A percentile compares a stretch with the other conserved stretches of the same genome.
Conservation (phyloP, 768 basidiomycete species). For the Epithele typhae region DNA sequence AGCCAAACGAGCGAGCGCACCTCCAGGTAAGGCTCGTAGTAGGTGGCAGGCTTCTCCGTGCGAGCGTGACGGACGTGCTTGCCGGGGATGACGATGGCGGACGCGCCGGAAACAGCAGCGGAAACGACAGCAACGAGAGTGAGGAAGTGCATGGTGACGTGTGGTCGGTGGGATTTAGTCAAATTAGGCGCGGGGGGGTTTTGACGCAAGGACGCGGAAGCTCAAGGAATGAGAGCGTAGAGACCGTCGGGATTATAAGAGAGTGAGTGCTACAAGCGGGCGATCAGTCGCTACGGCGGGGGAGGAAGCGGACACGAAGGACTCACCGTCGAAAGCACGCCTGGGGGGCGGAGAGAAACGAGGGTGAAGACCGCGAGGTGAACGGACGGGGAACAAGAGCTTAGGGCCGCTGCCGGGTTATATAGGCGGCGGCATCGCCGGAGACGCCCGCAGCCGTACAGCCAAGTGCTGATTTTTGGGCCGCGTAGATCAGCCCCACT, state of each 20-base stretch:
- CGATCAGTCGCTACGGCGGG: constrained; percentile 1
- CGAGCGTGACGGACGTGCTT: constrained; percentile 29
- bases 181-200: background rate
- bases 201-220: constrained; percentile 20
- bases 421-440: constrained; percentile 7
- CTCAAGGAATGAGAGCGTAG: constrained; percentile 15
- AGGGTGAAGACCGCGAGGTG: constrained; percentile 21
- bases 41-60: constrained; percentile 36
- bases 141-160: constrained; percentile 28
- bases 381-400: constrained; percentile 4
- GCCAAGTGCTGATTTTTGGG: too few species aligned
- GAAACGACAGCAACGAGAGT: constrained; percentile 41
- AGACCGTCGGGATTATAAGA: constrained; percentile 15
- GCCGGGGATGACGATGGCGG: constrained; percentile 36
- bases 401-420: background rate
- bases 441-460: too few species aligned
- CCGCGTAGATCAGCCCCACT: too few species aligned
- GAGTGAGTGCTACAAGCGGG: constrained; percentile 19
- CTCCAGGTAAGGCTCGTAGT: constrained; percentile 38
- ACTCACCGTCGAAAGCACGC: constrained; percentile 21
- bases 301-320: constrained; percentile 5
- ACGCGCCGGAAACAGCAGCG: constrained; percentile 34
- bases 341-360: constrained; percentile 13
- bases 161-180: too few species aligned
- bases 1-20: constrained; percentile 18